Conservation (phyloP, 2,329 filamentous ascomycete species). For the Camptophora hylomeconis region DNA sequence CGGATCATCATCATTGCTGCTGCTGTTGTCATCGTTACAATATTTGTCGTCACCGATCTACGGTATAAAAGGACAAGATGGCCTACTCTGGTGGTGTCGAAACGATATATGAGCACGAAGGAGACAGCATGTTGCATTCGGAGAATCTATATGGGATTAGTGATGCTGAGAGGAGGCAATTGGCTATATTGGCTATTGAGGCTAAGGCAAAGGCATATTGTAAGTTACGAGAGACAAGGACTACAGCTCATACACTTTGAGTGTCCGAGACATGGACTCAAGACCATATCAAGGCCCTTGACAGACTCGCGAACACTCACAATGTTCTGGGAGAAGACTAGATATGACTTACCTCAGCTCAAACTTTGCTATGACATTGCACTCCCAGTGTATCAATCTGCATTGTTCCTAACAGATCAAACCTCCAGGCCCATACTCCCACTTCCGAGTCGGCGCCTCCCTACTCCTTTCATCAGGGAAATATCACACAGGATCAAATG, state of each 20-base stretch:
- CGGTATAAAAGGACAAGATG: conserved; percentile 1
- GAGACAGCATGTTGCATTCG: too few relatives aligned
- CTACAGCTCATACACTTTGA: background rate
- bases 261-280: too few relatives aligned
- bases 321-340: too few relatives aligned
- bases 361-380: conserved; percentile 1
- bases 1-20: too few relatives aligned
- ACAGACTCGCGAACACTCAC: too few relatives aligned
- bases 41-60: background rate
- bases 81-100: conserved; percentile 5
- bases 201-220: conserved; percentile 77
- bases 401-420: conserved; percentile 1
- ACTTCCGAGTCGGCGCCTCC: conserved; percentile 79
- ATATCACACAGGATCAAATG: conserved; percentile 65
- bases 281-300: background rate
- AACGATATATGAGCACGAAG: conserved; percentile 11
- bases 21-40: too few relatives aligned
- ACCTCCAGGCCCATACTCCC: conserved; percentile 60
- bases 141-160: too few relatives aligned
- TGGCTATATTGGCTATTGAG: conserved; percentile 41
- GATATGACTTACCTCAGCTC: conserved; percentile 1
- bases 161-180: too few relatives aligned
- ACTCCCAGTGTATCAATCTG: conserved; percentile 1
- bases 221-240: conserved; percentile 25
- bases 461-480: conserved; percentile 49